Base-by-base conservation (phyloP, 495 filamentous ascomycete genomes). In the Clavariopsis aquatica region DNA sequence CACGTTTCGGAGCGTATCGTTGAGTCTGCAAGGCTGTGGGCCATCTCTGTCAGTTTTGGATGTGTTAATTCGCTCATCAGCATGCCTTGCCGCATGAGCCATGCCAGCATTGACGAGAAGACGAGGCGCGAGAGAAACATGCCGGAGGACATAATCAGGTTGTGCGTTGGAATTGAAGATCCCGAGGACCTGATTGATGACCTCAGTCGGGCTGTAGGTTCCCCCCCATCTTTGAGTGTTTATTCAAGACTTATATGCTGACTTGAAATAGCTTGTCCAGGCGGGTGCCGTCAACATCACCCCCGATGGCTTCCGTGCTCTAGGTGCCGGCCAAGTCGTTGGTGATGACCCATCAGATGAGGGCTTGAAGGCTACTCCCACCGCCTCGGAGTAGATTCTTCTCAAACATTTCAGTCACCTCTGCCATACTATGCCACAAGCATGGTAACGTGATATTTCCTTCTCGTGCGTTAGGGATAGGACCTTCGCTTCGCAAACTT, bases 31-130 rank as follows among this genome's bases (percentile, higher is more conserved):
- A 83, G 89, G 66, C 78, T 98, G 26, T 98, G 92, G 88, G 92
- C 89, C 20, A 98, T 98, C 66, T 92, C 88, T 64, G 94, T 98
- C 56, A 94, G 90, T 68, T 98, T 98, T 74, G 94, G 94, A 36
- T 97, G 95, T 76, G 95, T 98, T 47, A 98, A 98, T 77, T 94
- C 90, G 78, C 75, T 98, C 76, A 98, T 98, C 76, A 96, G 92
- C 77, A 96, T 98, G 94, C 94, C 94, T 12, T 98, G 94, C 72
- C 91, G 90, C 63, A 98, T 98, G 94, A 98, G 95, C 76, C 94
- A 98, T 79, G 94, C 94, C 22, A 96, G 92, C 73, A 98, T 98
- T 74, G 95, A 98, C 75, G 89, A 89, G 63, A 93, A 94, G 81
- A 96, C 93, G 60, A 82, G 94, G 69, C 78, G 83, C 72, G 93